Base-by-base conservation (phyloP, 2,329 filamentous ascomycete species). In the Blastomyces percursus region DNA sequence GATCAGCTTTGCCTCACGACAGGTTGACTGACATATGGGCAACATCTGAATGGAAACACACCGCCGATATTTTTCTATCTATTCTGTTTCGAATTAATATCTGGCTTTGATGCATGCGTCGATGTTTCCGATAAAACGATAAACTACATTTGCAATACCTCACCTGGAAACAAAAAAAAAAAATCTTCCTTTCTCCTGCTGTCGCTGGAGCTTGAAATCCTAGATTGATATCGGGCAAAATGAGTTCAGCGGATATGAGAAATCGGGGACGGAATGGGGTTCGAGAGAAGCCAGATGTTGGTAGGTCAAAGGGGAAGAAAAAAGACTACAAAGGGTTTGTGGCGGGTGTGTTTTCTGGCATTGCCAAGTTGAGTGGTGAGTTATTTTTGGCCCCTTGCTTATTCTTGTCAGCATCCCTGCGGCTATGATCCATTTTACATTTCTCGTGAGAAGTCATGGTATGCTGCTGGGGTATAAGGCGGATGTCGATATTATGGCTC, bases 241-340 rank as follows among this genome's bases (percentile, higher is more conserved):
- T 58, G 56, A 21, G 56, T 3, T 40, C 40, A n/a, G 40, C 38
- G 7, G 56, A 58, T 44, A 30, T 48, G 24, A 35, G 40, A 24
- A 21, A 32, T 12, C 40, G 50, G 8, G 57, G 19, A 32, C 42
- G 42, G 11, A 27, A 42, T 32, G 30, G 40, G 6, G 5, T 59
- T 32, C 42, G 38, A 16, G 48, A 14, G 27, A 48, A 58, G 12
- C 56, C 24, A n/a, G 56, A 19, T 21, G 40, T 30, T 44, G 24
- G 48, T 16, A 8, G 12, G 3, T 62, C 66, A 30, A 52, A 59
- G 44, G 64, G 62, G 19, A 65, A 66, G 4, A 75, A 71, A 64
- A 74, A 71, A 68, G 87, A 89, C 73, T 97, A 96, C 80, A 92
- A 90, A 71, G 94, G 93, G n/a, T 99, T 97, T 73, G 90, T 96